Base-by-base conservation (phyloP, 345 rosid species). In the Acer saccharum region DNA sequence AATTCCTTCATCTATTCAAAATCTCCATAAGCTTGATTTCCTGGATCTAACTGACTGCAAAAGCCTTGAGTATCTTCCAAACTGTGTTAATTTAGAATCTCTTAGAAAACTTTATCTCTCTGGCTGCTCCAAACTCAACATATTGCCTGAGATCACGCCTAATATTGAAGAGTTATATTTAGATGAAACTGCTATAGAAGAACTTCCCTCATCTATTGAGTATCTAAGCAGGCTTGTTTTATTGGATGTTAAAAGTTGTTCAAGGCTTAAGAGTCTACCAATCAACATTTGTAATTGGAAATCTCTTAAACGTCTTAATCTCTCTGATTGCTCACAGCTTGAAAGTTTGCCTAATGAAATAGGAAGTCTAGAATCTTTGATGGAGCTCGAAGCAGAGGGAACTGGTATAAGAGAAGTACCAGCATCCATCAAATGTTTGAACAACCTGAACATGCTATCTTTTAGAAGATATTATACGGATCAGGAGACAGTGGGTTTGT, bases 1-100 rank as follows among this genome's bases (percentile, higher is more conserved):
- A 71, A 62, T 71, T 74, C 81, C 76, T 75, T 71, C 80, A 65
- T 82, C 83, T 69, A 39, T 82, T 52, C 50, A 75, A 80, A 9
- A 52, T 62, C 78, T 84, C 23, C 74, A 35, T 17, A 78, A n/a
- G 54, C 87, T 86, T 76, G 71, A 17, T 70, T 12, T 27, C 25
- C 32, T 86, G 14, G 50, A 79, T 75, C 43, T 86, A 73, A 25
- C 57, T 41, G 44, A 8, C n/a, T 86, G 87, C 70, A n/a, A 7
- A 46, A 74, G 11, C 1, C 69, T 74, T 63, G 2, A 6, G 44
- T 16, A 27, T 44, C 70, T 74, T 13, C 62, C 69, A 46, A 25
- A 39, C 3, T 39, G 27, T 1, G 27, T 7, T 16, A 46, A 39
- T 18, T 17, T 68, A 41, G 16, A 57, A 21, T 76, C 73, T 58